Conservation (phyloP, 1,284 basidiomycete species). For the Omphalotus olearius region DNA sequence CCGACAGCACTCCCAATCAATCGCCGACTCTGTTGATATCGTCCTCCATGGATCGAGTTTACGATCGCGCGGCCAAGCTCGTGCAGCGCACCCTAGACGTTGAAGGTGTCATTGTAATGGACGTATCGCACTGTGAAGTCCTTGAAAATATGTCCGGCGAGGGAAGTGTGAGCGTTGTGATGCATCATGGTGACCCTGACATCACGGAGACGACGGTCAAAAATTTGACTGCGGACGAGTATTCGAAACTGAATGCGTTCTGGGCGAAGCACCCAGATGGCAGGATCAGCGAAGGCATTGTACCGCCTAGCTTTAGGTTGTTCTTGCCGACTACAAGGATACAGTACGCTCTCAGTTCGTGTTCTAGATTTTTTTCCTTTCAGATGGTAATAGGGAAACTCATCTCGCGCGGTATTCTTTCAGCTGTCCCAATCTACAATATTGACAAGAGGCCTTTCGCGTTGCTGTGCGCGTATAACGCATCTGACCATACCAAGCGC, state of each 20-base stretch:
- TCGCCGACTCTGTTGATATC: conserved; percentile 25
- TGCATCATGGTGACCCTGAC: conserved; percentile 44
- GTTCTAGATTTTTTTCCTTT: neutral
- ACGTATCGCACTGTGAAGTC: conserved; percentile 89
- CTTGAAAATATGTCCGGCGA: conserved; percentile 71
- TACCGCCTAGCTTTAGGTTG: conserved; percentile 73
- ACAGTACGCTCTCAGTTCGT: conserved; percentile 81
- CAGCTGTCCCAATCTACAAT: conserved; percentile 90
- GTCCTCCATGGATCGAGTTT: conserved; percentile 82
- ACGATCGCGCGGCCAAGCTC: conserved; percentile 82
- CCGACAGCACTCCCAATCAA: neutral
- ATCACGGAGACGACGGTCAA: conserved; percentile 38
- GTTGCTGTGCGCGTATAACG: conserved; percentile 87
- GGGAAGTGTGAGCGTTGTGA: conserved; percentile 59
- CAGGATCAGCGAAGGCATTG: conserved; percentile 79
- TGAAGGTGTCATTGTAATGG: conserved; percentile 89
- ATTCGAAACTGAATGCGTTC: conserved; percentile 69
- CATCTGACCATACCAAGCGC: conserved; percentile 72
- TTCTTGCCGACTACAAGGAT: conserved; percentile 72
- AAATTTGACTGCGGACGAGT: conserved; percentile 64
- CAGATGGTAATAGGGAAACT: neutral
- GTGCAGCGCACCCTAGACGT: conserved; percentile 89
- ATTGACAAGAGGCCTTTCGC: conserved; percentile 93
- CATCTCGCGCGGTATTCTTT: neutral
- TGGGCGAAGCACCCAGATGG: conserved; percentile 79